Base-by-base conservation (phyloP, 257 asterid species). In the Anisodus tanguticus region DNA sequence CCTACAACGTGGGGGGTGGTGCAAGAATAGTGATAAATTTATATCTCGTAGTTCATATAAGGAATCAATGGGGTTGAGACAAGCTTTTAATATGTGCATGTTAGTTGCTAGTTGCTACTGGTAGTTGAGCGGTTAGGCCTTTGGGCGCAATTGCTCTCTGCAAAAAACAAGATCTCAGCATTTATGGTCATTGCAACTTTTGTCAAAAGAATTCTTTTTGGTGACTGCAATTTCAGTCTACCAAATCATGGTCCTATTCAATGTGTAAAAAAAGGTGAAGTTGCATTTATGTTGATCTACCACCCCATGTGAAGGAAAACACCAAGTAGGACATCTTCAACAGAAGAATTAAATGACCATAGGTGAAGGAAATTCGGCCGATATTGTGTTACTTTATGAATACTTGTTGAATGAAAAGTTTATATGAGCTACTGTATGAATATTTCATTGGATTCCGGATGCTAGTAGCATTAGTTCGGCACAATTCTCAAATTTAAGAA, bases 111-210 rank as follows among this genome's bases (percentile, higher is more conserved):
- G 87, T 82, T 89, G 85, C 41, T 63, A 39, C 19, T 45, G 84
- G 83, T 86, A 64, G 93, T 89, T 89, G 91, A 84, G 91, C 83
- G 83, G 88, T 87, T 86, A 86, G 84, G 66, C 45, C 54, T 69
- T 69, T 66, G 72, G 72, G 45, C 43, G 26, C 15, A 51, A 70
- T 47, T 69, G 47, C 81, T 53, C 54, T 70, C 81, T 51, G 8
- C 81, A 13, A 19, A 45, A 9, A 63, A 16, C 47, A 41, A 62
- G 2, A 66, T 66, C 63, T 53, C 4, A 12, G 19, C 81, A 83
- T 47, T 70, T 53, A 83, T 35, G 63, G 31, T 13, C 19, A 60
- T 59, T 63, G 57, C 68, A 78, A 79, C 13, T 49, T 87, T 79
- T 74, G 85, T 88, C 86, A 82, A 90, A 83, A 76, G 47, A 22